Base-by-base conservation (phyloP, 345 rosid species). In the Citrus sp. region DNA sequence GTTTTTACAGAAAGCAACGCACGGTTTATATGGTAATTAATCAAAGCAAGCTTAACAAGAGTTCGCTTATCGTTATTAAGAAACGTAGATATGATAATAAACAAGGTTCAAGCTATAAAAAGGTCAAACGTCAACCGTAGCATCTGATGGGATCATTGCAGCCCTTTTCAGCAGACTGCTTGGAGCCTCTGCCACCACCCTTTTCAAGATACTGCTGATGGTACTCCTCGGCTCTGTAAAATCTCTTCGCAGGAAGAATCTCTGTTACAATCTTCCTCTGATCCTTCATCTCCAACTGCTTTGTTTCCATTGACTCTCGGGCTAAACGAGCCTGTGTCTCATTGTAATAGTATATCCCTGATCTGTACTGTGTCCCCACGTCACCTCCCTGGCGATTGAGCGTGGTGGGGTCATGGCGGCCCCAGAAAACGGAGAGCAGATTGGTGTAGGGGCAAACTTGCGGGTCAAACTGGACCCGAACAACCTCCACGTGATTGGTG, bases 121-220 rank as follows among this genome's bases (percentile, higher is more conserved):
- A 54, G 58, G 58, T 18, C 22, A 19, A 14, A 14, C 6, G 13
- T 90, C 80, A 93, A 64, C 94, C 97, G 67, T 93, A 87, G 78
- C 96, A 93, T 67, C 89, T 83, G 85, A 93, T 92, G n/a, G 97
- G 97, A 73, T 90, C 95, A 59, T 77, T 86, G 87, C 98, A 92
- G 72, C 93, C 91, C 81, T 92, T 92, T 51, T 77, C 84, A 42
- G 92, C 89, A 18, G 91, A 90, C 35, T 92, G 98, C 70, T 87
- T 88, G 2, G 30, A 9, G 58, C 95, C 93, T 34, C 28, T 40
- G 9, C 95, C 76, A 9, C 97, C 94, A 0, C 97, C 94, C 79
- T 92, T 94, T 24, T 89, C 92, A n/a, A 94, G 88, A 81, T 92
- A 89, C 83, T 90, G 98, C 81, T 94, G 98, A 75, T 92, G 98